Conservation (phyloP, 352 stramenopile genomes). For the Elongisporangium undulatum region DNA sequence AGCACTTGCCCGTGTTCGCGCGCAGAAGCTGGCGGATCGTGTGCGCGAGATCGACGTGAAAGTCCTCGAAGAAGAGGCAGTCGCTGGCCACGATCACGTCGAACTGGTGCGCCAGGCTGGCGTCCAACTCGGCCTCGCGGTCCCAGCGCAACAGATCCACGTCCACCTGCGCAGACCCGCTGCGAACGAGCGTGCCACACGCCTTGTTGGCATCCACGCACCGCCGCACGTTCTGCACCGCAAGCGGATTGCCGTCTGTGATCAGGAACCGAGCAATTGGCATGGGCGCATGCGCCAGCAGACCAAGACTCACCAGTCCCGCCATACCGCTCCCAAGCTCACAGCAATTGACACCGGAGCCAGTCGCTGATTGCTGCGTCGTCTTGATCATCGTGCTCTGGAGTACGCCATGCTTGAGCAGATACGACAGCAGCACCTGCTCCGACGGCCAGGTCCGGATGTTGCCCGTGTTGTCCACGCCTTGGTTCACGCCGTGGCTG, state of each 20-base stretch:
- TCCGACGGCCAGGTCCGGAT: constrained; percentile 85
- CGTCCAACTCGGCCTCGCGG: constrained; percentile 22
- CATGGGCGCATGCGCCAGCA: constrained; percentile 42
- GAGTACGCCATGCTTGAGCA: constrained; percentile 41
- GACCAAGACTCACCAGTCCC: constrained; percentile 58
- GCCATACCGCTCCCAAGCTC: constrained; percentile 78
- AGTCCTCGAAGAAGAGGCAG: constrained; percentile 86
- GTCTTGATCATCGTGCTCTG: constrained; percentile 13
- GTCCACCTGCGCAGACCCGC: constrained; percentile 1
- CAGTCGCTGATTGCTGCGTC: not conserved
- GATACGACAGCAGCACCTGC: constrained; percentile 58
- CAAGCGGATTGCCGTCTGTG: constrained; percentile 72
- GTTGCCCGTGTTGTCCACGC: constrained; percentile 87
- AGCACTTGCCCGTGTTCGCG: constrained; percentile 34
- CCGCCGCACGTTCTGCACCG: constrained; percentile 58
- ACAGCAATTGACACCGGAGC: constrained; percentile 36
- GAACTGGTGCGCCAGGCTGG: constrained; percentile 42
- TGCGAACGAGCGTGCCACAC: constrained; percentile 13
- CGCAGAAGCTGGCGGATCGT: constrained; percentile 60
- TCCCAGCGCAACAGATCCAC: constrained; percentile 71
- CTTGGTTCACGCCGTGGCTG: constrained; percentile 71
- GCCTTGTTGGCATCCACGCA: constrained; percentile 54
- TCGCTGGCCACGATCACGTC: constrained; percentile 81
- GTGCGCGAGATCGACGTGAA: constrained; percentile 69
- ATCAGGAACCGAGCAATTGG: constrained; percentile 43